Base-by-base conservation (phyloP, 139 green algal species). In the Micractinium conductrix region DNA sequence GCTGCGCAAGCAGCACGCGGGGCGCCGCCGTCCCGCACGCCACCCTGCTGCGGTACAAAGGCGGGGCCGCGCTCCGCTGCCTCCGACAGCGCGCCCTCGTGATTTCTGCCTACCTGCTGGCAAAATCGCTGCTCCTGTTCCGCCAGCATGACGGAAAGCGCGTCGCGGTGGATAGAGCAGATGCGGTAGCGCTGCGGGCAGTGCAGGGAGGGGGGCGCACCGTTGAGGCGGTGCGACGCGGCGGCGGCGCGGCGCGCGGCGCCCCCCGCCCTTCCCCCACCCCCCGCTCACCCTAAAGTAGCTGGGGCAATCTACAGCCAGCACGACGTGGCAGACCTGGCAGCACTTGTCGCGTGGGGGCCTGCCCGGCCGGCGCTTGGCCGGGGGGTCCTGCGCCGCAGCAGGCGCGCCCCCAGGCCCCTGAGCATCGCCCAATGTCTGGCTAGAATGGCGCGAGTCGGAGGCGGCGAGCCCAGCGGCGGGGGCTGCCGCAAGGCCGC, bases 21-120 rank as follows among this genome's bases (percentile, higher is more conserved):
- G n/a, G n/a, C n/a, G n/a, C n/a, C n/a, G n/a, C n/a, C n/a, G n/a
- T n/a, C n/a, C n/a, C n/a, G n/a, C n/a, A n/a, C n/a, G n/a, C n/a
- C n/a, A n/a, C n/a, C n/a, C n/a, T n/a, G n/a, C n/a, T n/a, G n/a
- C n/a, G n/a, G n/a, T n/a, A n/a, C n/a, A n/a, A n/a, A n/a, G n/a
- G n/a, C n/a, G n/a, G n/a, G n/a, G n/a, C n/a, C n/a, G n/a, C n/a
- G n/a, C n/a, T n/a, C n/a, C n/a, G n/a, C n/a, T n/a, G n/a, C n/a
- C n/a, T n/a, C n/a, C n/a, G n/a, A n/a, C n/a, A n/a, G n/a, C n/a
- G n/a, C n/a, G n/a, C n/a, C n/a, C n/a, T n/a, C n/a, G n/a, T n/a
- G n/a, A n/a, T n/a, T n/a, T n/a, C n/a, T n/a, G n/a, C n/a, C 42
- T n/a, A 58, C 71, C 71, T 78, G 74, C 74, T 80, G 74, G 74